Conservation (phyloP, 108 stramenopile genomes). For the Skeletonema marinoi region DNA sequence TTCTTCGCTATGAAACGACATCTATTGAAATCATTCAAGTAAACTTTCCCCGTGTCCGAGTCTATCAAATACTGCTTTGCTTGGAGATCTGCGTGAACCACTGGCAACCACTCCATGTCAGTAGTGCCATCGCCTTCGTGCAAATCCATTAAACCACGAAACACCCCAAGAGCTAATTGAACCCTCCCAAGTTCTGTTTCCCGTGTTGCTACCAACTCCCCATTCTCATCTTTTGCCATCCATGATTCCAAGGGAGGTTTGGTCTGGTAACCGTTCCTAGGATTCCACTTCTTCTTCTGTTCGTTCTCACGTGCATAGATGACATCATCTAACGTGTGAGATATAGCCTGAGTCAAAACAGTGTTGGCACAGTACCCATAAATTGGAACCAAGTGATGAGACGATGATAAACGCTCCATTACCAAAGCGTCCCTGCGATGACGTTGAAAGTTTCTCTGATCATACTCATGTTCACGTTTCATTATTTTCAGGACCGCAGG, state of each 20-base stretch:
- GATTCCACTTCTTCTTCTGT: slow-evolving; percentile 15
- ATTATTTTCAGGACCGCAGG: slow-evolving; percentile 77
- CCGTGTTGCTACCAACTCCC: slow-evolving; percentile 33
- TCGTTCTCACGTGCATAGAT: slow-evolving; percentile 51
- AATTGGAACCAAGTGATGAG: slow-evolving; percentile 64
- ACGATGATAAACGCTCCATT: slow-evolving; percentile 70
- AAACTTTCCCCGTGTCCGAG: slow-evolving; percentile 43
- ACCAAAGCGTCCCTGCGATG: slow-evolving; percentile 83
- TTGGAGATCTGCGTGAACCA: slow-evolving; percentile 82
- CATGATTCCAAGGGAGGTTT: slow-evolving; percentile 38
- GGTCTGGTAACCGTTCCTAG: slow-evolving; percentile 29
- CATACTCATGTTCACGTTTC: slow-evolving; percentile 66
- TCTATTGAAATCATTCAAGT: slow-evolving; percentile 88
- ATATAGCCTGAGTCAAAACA: slow-evolving; percentile 70
- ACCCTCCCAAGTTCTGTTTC: slow-evolving; percentile 53
- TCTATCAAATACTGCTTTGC: slow-evolving; percentile 78
- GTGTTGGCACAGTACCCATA: slow-evolving; percentile 83
- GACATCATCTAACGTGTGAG: slow-evolving; percentile 57
- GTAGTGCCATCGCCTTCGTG: slow-evolving; percentile 52
- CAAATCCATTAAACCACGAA: slow-evolving; percentile 58
- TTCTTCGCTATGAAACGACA: slow-evolving; percentile 78
- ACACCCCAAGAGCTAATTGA: slow-evolving; percentile 61
- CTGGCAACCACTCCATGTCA: slow-evolving; percentile 49
- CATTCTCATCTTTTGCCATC: slow-evolving; percentile 43
- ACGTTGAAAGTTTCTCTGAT: slow-evolving; percentile 78